phyloP scores from a whole-genome alignment of 192 early-diverging fungal genomes.

The Rhizoclosmatium sp. region DNA sequence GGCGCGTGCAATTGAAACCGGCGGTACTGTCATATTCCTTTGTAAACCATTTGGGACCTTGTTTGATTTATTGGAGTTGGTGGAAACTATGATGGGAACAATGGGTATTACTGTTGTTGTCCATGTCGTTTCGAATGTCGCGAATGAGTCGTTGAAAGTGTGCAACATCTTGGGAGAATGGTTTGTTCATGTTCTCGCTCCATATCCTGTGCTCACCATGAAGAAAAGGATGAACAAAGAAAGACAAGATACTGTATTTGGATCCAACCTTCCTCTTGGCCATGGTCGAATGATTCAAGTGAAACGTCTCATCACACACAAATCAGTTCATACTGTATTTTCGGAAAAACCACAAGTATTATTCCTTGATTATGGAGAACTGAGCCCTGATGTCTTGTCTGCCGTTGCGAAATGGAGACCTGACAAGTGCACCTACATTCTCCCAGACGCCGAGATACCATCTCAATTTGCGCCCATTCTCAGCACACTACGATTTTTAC shows the following conservation, averaged over 20 bases:
- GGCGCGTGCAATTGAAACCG: slow-evolving; percentile 15
- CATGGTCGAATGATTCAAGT: slow-evolving; percentile 23
- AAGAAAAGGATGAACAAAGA: slow-evolving; percentile 28
- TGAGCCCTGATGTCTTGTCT: not conserved
- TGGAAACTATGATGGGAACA: slow-evolving; percentile 8
- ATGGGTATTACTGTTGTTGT: slow-evolving; percentile 20
- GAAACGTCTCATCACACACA: slow-evolving; percentile 25
- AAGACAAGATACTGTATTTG: slow-evolving; percentile 26
- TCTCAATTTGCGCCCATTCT: not conserved
- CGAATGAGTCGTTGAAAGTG: slow-evolving; percentile 21
- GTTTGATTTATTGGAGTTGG: slow-evolving; percentile 26
- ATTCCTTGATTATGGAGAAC: slow-evolving; percentile 22
- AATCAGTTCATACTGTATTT: slow-evolving; percentile 31
- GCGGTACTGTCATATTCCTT: slow-evolving; percentile 25
- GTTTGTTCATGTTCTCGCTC: not conserved
- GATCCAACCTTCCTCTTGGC: slow-evolving; percentile 19
- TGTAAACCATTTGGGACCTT: slow-evolving; percentile 29
- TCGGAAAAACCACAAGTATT: slow-evolving; percentile 16
- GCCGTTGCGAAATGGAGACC: slow-evolving; percentile 24
- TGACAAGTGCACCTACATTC: slow-evolving; percentile 22
- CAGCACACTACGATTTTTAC: not conserved
- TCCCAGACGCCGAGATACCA: slow-evolving; percentile 2
- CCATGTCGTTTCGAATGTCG: slow-evolving; percentile 24
- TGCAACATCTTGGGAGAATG: slow-evolving; percentile 33
- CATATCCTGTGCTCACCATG: not conserved